Evolutionary conservation across 305 asterid genomes (phyloP).

Genomic region (Solanum aculeatissimum): DNA sequence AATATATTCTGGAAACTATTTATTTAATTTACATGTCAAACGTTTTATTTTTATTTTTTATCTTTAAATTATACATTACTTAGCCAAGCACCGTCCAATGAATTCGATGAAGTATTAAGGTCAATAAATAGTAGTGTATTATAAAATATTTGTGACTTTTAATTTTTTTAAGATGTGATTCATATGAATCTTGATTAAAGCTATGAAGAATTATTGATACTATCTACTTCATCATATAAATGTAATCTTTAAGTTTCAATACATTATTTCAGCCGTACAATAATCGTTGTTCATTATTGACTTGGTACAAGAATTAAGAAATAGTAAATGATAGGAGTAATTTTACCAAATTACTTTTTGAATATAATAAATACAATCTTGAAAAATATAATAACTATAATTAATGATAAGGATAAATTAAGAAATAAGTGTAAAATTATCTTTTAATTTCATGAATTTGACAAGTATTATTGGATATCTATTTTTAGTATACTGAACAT

Average conservation of each 20-base stretch:
- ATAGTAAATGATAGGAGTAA: no score
- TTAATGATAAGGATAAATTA: no score
- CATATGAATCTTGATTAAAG: neutral
- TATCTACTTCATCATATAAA: neutral
- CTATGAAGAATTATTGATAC: neutral
- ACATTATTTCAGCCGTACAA: neutral
- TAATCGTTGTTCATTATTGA: no score
- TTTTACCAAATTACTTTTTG: no score
- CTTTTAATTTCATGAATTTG: no score
- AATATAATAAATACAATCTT: no score
- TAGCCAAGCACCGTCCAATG: neutral
- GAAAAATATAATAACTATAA: no score
- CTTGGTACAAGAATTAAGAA: accelerated
- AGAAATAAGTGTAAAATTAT: no score
- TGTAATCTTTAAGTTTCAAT: neutral
- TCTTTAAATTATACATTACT: neutral
- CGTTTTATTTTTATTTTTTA: neutral
- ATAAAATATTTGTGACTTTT: neutral
- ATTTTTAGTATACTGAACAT: no score
- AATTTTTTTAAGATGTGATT: neutral
- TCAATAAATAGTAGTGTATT: neutral
- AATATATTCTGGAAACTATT: neutral
- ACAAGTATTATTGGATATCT: no score
- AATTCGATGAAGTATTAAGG: neutral
- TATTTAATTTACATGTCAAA: neutral